Evolutionary conservation across 1,139 yeast species (phyloP).

Genomic region (Hansenula lynferdii): DNA sequence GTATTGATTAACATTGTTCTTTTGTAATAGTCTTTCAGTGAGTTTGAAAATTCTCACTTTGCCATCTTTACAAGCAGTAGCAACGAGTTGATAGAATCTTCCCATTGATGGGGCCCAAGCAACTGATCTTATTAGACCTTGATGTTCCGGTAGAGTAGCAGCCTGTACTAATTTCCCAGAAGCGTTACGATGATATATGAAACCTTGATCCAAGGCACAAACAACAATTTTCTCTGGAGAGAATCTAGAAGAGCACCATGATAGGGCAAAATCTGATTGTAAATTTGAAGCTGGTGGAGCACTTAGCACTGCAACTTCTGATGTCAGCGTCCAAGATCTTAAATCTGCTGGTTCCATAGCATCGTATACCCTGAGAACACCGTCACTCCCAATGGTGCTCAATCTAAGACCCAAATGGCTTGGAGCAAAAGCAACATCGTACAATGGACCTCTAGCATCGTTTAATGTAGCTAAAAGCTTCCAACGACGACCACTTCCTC

Average conservation of each 20-base stretch:
- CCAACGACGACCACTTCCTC: slow-evolving; percentile 82
- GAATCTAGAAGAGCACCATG: slow-evolving; percentile 93
- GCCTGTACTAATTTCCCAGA: slow-evolving; percentile 41
- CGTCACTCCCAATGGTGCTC: slow-evolving; percentile 90
- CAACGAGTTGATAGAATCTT: slow-evolving; percentile 77
- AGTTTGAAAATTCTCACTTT: slow-evolving; percentile 80
- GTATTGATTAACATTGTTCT: slow-evolving; percentile 10
- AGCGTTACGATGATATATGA: slow-evolving; percentile 56
- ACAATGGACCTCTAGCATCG: slow-evolving; percentile 85
- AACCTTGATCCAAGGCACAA: slow-evolving; percentile 84
- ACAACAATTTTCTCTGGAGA: slow-evolving; percentile 78
- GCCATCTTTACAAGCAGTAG: slow-evolving; percentile 97
- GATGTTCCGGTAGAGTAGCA: slow-evolving; percentile 62
- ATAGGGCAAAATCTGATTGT: slow-evolving; percentile 81
- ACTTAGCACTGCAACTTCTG: slow-evolving; percentile 65
- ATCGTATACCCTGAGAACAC: slow-evolving; percentile 80
- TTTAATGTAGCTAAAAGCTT: slow-evolving; percentile 65
- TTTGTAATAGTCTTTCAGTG: slow-evolving; percentile 35
- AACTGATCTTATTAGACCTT: slow-evolving; percentile 81
- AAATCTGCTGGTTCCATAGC: slow-evolving; percentile 85
- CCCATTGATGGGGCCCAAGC: slow-evolving; percentile 99
- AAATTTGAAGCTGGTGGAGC: slow-evolving; percentile 74
- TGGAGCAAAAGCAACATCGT: slow-evolving; percentile 89
- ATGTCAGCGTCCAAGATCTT: slow-evolving; percentile 72
- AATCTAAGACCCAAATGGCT: slow-evolving; percentile 75